Percentiles rank a stretch among this genome's conserved stretches.
phyloP scores from a whole-genome alignment of 768 basidiomycete genomes.

The Boletus huronensis region DNA sequence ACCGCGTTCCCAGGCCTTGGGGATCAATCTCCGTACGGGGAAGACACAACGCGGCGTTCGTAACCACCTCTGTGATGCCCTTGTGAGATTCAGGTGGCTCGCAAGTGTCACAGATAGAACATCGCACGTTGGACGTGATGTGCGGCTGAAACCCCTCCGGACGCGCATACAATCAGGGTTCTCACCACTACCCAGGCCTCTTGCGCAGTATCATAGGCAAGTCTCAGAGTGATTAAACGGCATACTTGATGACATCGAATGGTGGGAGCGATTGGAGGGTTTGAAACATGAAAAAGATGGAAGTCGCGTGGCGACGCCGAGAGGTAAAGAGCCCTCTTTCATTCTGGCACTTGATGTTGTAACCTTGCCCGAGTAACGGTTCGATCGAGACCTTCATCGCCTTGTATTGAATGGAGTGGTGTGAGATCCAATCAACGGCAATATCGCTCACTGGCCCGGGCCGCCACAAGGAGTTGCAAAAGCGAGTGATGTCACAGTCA shows the following conservation, averaged over 20 bases:
- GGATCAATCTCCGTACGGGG: conserved; percentile 28
- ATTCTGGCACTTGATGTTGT: no score
- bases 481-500: no score
- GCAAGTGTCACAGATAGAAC: not conserved
- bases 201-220: not conserved
- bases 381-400: not conserved
- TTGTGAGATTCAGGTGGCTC: conserved; percentile 22
- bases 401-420: not conserved
- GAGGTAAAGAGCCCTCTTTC: no score
- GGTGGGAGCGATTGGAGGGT: no score
- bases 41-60: conserved; percentile 28
- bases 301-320: no score
- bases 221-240: not conserved
- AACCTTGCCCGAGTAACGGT: no score
- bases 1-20: conserved; percentile 7
- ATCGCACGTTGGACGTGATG: not conserved
- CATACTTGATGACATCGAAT: not conserved
- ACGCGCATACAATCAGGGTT: conserved; percentile 35
- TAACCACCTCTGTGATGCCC: not conserved
- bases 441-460: no score
- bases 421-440: no score
- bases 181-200: not conserved
- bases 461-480: no score
- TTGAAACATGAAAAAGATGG: no score
- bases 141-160: conserved; percentile 29